Conservation (phyloP, 352 stramenopile species). For the Saprolegnia parasitica region DNA sequence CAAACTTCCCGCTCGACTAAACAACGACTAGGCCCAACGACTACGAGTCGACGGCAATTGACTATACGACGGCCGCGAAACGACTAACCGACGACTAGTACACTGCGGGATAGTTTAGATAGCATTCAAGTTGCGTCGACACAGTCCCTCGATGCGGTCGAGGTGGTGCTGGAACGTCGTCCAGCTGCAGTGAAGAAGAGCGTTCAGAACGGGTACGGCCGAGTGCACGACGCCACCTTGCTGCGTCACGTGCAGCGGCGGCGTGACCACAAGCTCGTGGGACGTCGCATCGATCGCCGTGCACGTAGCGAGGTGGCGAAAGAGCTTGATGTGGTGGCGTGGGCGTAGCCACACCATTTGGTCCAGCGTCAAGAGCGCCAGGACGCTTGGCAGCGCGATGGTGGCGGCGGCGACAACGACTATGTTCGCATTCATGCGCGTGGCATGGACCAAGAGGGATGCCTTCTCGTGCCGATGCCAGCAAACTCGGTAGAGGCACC, state of each 20-base stretch:
- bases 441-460: background rate
- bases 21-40: background rate
- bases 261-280: background rate
- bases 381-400: background rate
- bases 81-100: too few relatives aligned
- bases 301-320: background rate
- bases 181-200: constrained; percentile 15
- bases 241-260: background rate
- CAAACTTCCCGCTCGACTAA: constrained; percentile 2
- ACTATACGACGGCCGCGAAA: too few relatives aligned
- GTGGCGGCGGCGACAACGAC: background rate
- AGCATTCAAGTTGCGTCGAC: background rate
- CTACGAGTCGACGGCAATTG: too few relatives aligned
- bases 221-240: background rate
- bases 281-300: background rate
- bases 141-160: background rate
- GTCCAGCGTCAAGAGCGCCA: background rate
- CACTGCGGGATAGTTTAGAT: too few relatives aligned
- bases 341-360: constrained; percentile 25
- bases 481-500: too few relatives aligned
- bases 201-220: background rate
- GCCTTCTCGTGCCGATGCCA: background rate
- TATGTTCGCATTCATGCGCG: background rate
- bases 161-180: constrained; percentile 2
- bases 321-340: background rate